Base-by-base conservation (phyloP, 768 basidiomycete genomes). In the Leccinum rimulosum region DNA sequence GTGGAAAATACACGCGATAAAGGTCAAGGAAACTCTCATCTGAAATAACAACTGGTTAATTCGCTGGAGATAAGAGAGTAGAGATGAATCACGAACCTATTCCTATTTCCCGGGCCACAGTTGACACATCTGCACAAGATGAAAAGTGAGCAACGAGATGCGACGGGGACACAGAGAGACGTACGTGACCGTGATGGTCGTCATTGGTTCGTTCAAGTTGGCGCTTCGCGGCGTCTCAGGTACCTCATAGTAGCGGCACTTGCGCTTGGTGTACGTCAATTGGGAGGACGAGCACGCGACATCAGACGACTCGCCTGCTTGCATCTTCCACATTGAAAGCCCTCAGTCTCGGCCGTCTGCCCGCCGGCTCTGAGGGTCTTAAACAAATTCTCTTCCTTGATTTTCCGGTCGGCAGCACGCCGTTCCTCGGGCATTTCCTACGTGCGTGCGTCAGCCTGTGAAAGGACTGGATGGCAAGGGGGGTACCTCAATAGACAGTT, bases 391-490 rank as follows among this genome's bases (percentile, higher is more conserved):
- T 91, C 86, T 66, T 89, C 85, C 57, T 85, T 82, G 61, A 98
- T 89, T 69, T 86, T 88, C 59, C 83, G 82, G 65, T 95, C 89
- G 9, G 89, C 88, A 2, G 89, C 86, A 67, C 91, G 89, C 33
- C 93, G 83, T 63, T 95, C 93, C 69, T 93, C 93, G 0, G 92
- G 91, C 92, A 99, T 94, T 67, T 98, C 95, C 93, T 96, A 52
- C 95, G 48, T 19, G 19, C 48, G 12, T 17, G 17, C 17, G 40
- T 58, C 35, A 51, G 57, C 28, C 30, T n/a, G 31, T 10, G 10
- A 31, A 19, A 33, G 31, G n/a, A 17, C 1, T 4, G 50, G 30
- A 19, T 15, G 8, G 30, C 28, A 33, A 12, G 31, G 31, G 4
- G 10, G 15, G 48, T 68, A 91, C 93, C 79, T 88, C 82, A 68